Base-by-base conservation (phyloP, 2,329 filamentous ascomycete species). In the Fusarium oxysporum region DNA sequence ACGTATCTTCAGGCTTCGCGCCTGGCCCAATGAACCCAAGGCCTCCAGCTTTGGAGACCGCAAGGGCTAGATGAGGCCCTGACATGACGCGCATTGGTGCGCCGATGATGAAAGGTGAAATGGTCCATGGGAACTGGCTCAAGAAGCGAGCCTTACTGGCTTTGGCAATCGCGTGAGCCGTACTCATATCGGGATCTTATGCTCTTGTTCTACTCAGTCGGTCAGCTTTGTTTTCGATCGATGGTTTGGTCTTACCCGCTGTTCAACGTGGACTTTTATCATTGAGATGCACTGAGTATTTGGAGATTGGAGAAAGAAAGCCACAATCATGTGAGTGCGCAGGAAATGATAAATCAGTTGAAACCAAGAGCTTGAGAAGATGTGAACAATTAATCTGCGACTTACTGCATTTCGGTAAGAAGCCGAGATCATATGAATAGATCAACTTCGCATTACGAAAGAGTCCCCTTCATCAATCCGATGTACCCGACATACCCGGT, bases 11-110 rank as follows among this genome's bases (percentile, higher is more conserved):
- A 1, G 83, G 74, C n/a, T 81, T 82, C 6, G 72, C 78, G 14
- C 75, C 82, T 1, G 82, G 82, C 5, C 82, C 85, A 50, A 86
- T 81, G 72, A 86, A 86, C 16, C 85, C 88, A 3, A 94, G 85
- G 0, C 93, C 93, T 23, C 93, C 93, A 11, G 92, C 91, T 72
- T 92, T 92, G 62, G 91, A 90, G 19, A 93, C 86, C 47, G 89
- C 86, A 37, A 90, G 82, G 6, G 91, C 90, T 6, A 94, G 85
- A 1, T 81, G 73, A 78, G 85, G 68, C 79, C 86, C 77, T 80
- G 85, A 74, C 86, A 93, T 89, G 40, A 90, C 84, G 50, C 91
- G 88, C 92, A 95, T 94, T 0, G 92, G 92, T 3, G 91, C 92
- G 41, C 85, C 84, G 50, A 87, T 83, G 35, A 94, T 85, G 25